Base-by-base conservation (phyloP, 2,329 filamentous ascomycete genomes). In the Cryphonectria carpinicola region DNA sequence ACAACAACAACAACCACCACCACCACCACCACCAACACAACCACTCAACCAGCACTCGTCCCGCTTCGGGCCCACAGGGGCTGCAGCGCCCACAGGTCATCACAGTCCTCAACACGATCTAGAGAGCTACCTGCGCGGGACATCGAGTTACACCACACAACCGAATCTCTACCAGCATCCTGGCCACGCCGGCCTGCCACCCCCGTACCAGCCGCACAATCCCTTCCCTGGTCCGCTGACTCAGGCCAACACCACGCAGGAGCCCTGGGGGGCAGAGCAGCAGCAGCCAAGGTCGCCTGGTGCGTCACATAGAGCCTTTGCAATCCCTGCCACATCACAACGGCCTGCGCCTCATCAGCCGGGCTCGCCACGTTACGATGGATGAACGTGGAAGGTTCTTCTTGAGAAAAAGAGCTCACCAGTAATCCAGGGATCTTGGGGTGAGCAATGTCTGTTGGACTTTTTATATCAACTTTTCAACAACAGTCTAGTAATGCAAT, bases 251-350 rank as follows among this genome's bases (percentile, higher is more conserved):
- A 56, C 49, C 32, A n/a, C 37, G 6, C 54, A 25, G 49, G 32
- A 58, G 35, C 49, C 39, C 5, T 41, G 37, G 37, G 14, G 13
- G 1, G 4, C 13, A n/a, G 68, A 65, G 7, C 62, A 67, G 4
- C 62, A 67, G 46, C 63, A 64, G 32, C 46, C 65, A 35, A 63
- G 61, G 17, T 25, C 32, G 10, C 43, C 69, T 39, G 60, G 66
- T 13, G 62, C 25, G n/a, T 28, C 62, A 22, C 25, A 43, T 13
- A 75, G 76, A 78, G 76, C 77, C 78, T 77, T 73, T 75, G 74
- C 76, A 75, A 76, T 19, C 41, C 14, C n/a, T 52, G 2, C 28
- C 28, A 63, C 60, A 60, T 67, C 58, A 35, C 64, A 66, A 64
- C 64, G 64, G 64, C 64, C 60, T 70, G 28, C 28, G 1, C 54